Evolutionary conservation across 805 yeast species (phyloP).

Genomic region (Metschnikowia similis): DNA sequence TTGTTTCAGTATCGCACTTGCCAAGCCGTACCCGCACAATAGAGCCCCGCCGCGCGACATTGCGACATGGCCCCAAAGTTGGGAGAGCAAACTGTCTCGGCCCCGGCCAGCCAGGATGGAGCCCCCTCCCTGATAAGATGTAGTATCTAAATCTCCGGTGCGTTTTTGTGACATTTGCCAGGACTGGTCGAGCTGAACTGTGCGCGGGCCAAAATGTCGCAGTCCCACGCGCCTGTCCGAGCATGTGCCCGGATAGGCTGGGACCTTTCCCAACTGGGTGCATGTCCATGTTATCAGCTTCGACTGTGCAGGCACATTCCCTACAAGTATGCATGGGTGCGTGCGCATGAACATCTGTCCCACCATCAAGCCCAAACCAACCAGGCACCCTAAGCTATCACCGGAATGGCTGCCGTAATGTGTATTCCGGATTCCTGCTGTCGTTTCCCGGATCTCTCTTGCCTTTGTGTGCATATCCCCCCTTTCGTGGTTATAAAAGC

Average conservation of each 20-base stretch:
- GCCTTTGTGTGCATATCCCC: neutral
- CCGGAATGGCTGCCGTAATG: neutral
- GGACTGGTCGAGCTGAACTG: too few relatives aligned
- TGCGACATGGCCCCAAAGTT: neutral
- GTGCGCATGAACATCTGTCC: neutral
- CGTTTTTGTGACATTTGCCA: too few relatives aligned
- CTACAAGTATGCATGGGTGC: neutral
- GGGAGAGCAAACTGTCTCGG: neutral
- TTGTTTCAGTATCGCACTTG: constrained; percentile 1
- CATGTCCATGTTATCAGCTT: neutral
- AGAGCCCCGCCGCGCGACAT: neutral
- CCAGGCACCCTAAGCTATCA: neutral
- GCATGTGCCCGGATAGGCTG: constrained; percentile 1
- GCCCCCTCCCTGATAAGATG: too few relatives aligned
- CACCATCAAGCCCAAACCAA: neutral
- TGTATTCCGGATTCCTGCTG: neutral
- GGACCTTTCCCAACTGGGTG: constrained; percentile 2
- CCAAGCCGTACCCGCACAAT: neutral
- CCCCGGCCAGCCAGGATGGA: too few relatives aligned
- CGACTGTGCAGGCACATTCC: constrained; percentile 1
- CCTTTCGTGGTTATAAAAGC: too few relatives aligned
- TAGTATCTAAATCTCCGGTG: too few relatives aligned
- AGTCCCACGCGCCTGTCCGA: neutral
- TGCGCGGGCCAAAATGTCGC: neutral
- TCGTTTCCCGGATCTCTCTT: neutral